phyloP scores from a whole-genome alignment of 805 yeast species.

The Pichia insulana region DNA sequence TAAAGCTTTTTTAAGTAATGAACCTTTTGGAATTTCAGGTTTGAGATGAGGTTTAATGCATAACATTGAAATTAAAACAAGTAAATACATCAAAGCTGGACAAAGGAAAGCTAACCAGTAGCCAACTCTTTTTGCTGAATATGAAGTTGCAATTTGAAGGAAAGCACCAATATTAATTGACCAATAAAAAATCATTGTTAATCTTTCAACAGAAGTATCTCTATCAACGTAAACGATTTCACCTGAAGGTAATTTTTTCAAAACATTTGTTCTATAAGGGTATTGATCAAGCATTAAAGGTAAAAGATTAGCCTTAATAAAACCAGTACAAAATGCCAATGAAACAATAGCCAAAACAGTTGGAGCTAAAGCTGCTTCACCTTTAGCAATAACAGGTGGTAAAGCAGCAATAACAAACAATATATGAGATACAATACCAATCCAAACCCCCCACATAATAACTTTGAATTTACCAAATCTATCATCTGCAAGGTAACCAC shows the following conservation, averaged over 20 bases:
- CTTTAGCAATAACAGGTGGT: conserved; percentile 29
- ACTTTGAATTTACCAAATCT: conserved; percentile 38
- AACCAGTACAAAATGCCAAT: conserved; percentile 40
- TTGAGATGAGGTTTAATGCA: conserved; percentile 8
- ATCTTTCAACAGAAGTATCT: conserved; percentile 32
- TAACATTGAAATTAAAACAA: conserved; percentile 28
- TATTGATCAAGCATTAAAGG: conserved; percentile 53
- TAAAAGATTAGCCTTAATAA: conserved; percentile 43
- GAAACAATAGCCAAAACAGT: conserved; percentile 32
- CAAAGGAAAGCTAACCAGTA: conserved; percentile 43
- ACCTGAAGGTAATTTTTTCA: conserved; percentile 35
- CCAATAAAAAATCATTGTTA: conserved; percentile 41
- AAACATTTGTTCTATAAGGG: conserved; percentile 44
- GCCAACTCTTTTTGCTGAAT: conserved; percentile 40
- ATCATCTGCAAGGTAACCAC: conserved; percentile 46
- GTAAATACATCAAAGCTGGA: conserved; percentile 45
- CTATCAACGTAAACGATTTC: conserved; percentile 51
- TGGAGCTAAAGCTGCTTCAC: conserved; percentile 24
- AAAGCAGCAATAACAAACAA: conserved; percentile 40
- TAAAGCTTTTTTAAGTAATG: conserved; percentile 4
- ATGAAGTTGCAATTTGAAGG: conserved; percentile 39
- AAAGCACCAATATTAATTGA: conserved; percentile 47
- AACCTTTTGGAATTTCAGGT: conserved; percentile 5
- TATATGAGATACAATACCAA: conserved; percentile 40
- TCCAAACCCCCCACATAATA: conserved; percentile 37